phyloP scores from a whole-genome alignment of 2,329 filamentous ascomycete genomes.

The Microdochium nivale region DNA sequence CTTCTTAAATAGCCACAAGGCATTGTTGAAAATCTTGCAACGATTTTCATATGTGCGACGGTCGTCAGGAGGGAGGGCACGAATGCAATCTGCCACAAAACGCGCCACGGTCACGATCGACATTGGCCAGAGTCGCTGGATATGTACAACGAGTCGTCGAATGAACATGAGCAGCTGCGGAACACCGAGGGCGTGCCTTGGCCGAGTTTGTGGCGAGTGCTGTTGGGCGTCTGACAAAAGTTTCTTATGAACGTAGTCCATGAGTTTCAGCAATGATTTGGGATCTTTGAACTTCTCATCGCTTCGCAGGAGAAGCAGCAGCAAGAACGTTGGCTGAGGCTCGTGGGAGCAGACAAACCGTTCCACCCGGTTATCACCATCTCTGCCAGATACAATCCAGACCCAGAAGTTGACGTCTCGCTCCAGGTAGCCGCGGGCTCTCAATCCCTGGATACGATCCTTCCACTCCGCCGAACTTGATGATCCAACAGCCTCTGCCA shows the following conservation, averaged over 20 bases:
- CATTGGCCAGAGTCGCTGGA: slow-evolving; percentile 16
- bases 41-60: slow-evolving; percentile 17
- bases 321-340: slow-evolving; percentile 29
- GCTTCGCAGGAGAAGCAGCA: slow-evolving; percentile 24
- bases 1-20: slow-evolving; percentile 26
- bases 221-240: slow-evolving; percentile 1
- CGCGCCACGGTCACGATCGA: slow-evolving; percentile 19
- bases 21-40: slow-evolving; percentile 30
- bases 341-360: slow-evolving; percentile 23
- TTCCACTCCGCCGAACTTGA: slow-evolving; percentile 18
- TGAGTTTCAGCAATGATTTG: slow-evolving; percentile 20
- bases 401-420: slow-evolving; percentile 29
- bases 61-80: neutral
- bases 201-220: neutral
- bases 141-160: slow-evolving; percentile 15
- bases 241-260: slow-evolving; percentile 20
- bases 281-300: slow-evolving; percentile 21
- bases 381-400: slow-evolving; percentile 27
- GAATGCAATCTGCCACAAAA: slow-evolving; percentile 19
- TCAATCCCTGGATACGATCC: slow-evolving; percentile 18
- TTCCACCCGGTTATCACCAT: slow-evolving; percentile 24
- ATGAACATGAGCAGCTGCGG: slow-evolving; percentile 14
- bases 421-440: slow-evolving; percentile 21
- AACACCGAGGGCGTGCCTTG: slow-evolving; percentile 4
- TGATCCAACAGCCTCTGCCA: slow-evolving; percentile 2